A percentile compares a stretch with the other conserved stretches of the same genome.
phyloP scores from a whole-genome alignment of 208 protist species.

The Leptomonas pyrrhocoris region DNA sequence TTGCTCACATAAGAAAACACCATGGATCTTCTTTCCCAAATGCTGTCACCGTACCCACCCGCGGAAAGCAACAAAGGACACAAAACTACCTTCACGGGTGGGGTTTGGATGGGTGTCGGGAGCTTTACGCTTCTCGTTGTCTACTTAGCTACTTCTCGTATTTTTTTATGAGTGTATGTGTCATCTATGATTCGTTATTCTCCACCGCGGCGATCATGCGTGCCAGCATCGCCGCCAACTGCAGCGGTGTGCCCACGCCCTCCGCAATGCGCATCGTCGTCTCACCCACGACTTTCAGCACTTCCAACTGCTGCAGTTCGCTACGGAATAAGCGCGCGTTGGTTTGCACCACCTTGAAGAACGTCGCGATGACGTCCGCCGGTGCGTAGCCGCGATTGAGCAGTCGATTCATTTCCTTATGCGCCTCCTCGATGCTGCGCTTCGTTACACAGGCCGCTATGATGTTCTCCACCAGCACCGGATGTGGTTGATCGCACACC shows the following conservation, averaged over 20 bases:
- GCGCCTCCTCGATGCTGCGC: slow-evolving; percentile 69
- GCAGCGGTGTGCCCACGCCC: slow-evolving; percentile 81
- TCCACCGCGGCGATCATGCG: slow-evolving; percentile 58
- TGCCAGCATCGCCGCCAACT: slow-evolving; percentile 86
- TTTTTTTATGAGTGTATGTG: not conserved
- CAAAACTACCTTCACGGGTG: no score
- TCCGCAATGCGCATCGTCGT: slow-evolving; percentile 90
- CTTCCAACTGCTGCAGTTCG: slow-evolving; percentile 80
- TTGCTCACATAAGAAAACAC: no score
- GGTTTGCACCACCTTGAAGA: slow-evolving; percentile 92
- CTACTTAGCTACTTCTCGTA: not conserved
- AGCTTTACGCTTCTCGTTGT: not conserved
- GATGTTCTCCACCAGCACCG: slow-evolving; percentile 93
- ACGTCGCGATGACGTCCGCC: slow-evolving; percentile 96
- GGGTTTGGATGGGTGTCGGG: not conserved
- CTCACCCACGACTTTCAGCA: slow-evolving; percentile 81
- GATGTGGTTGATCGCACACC: slow-evolving; percentile 99
- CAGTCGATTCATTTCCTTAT: slow-evolving; percentile 84
- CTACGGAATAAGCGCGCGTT: slow-evolving; percentile 55
- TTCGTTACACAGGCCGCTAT: slow-evolving; percentile 83
- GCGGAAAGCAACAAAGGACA: no score
- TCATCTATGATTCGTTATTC: slow-evolving; percentile 27
- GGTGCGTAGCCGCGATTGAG: slow-evolving; percentile 94
- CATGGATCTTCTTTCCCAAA: no score
- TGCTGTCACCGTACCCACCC: no score